phyloP scores from a whole-genome alignment of 345 rosid genomes.

The Kernera saxatilis region DNA sequence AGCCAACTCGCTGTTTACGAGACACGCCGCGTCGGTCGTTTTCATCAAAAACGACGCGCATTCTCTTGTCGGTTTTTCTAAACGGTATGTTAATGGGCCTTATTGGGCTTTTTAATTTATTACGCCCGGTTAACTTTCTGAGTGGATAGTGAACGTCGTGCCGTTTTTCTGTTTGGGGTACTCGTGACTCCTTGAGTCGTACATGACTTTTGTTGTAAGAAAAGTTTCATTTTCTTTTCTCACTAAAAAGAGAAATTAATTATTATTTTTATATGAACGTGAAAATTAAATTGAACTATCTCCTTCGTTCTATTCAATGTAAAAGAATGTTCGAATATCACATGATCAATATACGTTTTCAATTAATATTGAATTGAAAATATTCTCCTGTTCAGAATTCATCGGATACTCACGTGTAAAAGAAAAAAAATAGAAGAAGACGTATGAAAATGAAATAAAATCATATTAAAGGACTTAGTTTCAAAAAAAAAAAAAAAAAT shows the following conservation, averaged over 20 bases:
- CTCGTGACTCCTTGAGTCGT: neutral
- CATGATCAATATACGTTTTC: neutral
- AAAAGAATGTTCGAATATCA: neutral
- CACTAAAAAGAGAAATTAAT: no score
- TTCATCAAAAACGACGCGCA: neutral
- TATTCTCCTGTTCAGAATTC: no score
- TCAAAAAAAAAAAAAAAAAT: neutral
- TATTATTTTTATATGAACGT: no score
- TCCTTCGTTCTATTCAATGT: neutral
- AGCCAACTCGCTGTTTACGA: conserved; percentile 10
- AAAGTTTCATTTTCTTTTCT: neutral
- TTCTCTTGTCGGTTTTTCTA: neutral
- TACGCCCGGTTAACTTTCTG: neutral
- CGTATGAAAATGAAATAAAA: neutral
- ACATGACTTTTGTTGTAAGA: neutral
- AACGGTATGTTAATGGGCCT: neutral
- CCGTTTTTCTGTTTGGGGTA: neutral
- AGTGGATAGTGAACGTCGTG: neutral
- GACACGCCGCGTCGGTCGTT: conserved; percentile 5
- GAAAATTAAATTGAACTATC: no score
- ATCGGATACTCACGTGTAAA: no score
- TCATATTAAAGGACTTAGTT: neutral
- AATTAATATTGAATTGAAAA: neutral
- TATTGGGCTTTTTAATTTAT: neutral
- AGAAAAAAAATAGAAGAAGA: neutral